phyloP scores from a whole-genome alignment of 371 early-diverging fungal genomes.

The Apophysomyces variabilis region DNA sequence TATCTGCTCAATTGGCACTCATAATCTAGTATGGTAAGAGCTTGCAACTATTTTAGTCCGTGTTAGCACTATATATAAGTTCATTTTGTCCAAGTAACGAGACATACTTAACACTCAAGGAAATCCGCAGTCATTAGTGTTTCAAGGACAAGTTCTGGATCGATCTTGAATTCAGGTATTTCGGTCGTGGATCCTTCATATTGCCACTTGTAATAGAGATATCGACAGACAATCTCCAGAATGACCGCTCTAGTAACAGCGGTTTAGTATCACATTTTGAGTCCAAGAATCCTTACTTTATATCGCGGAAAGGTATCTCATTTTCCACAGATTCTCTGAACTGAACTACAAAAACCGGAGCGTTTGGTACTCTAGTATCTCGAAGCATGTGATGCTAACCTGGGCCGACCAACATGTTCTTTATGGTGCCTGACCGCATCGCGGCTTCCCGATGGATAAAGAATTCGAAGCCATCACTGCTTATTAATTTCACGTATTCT shows the following conservation, averaged over 20 bases:
- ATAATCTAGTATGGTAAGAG: too few relatives aligned
- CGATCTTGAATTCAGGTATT: slow-evolving; percentile 91
- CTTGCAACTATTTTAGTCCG: too few relatives aligned
- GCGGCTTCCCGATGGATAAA: slow-evolving; percentile 88
- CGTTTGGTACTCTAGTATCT: neutral
- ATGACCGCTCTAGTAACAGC: slow-evolving; percentile 66
- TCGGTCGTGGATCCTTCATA: slow-evolving; percentile 70
- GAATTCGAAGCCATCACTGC: slow-evolving; percentile 91
- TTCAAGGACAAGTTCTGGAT: slow-evolving; percentile 88
- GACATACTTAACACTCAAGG: slow-evolving; percentile 71
- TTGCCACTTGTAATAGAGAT: slow-evolving; percentile 83
- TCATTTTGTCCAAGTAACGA: too few relatives aligned
- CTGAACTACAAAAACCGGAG: slow-evolving; percentile 58
- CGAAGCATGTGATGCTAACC: slow-evolving; percentile 46
- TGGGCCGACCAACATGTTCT: slow-evolving; percentile 88
- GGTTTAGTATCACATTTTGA: neutral
- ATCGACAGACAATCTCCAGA: slow-evolving; percentile 92
- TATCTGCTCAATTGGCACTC: too few relatives aligned
- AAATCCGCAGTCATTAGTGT: slow-evolving; percentile 97
- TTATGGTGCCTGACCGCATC: slow-evolving; percentile 89
- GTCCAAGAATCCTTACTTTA: slow-evolving; percentile 68
- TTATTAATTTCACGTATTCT: slow-evolving; percentile 79
- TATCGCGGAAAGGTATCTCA: slow-evolving; percentile 86
- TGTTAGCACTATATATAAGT: too few relatives aligned
- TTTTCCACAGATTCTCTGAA: slow-evolving; percentile 92